These are phyloP conservation scores for Polytrichum commune DNA, from an alignment of 225 moss, liverwort and hornwort species.

Conservation along the genomic window DNA sequence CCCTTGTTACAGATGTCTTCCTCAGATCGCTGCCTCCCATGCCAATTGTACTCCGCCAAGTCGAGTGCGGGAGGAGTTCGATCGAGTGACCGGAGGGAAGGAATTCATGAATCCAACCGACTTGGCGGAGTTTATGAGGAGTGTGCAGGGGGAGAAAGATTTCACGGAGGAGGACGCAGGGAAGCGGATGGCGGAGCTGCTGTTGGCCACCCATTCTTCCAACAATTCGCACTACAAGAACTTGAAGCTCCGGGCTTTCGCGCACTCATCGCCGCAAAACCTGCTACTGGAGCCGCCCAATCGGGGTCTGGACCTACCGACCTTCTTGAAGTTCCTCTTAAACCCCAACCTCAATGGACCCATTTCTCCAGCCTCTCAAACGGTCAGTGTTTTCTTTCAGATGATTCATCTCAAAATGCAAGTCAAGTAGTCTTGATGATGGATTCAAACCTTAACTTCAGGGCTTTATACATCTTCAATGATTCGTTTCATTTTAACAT, in stretches of 20 bases:
- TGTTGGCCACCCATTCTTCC: slow-evolving; percentile 26
- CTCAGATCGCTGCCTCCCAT: not conserved
- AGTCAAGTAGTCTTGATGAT: not conserved
- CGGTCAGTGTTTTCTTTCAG: not conserved
- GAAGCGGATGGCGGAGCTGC: slow-evolving; percentile 18
- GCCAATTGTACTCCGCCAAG: slow-evolving; percentile 27
- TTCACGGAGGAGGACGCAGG: slow-evolving; percentile 44
- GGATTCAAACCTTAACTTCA: not conserved
- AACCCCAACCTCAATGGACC: slow-evolving; percentile 9
- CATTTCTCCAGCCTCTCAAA: not conserved
- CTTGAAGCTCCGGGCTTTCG: slow-evolving; percentile 32
- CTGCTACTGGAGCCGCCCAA: slow-evolving; percentile 23
- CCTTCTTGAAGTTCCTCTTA: slow-evolving; percentile 43
- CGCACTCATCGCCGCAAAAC: slow-evolving; percentile 3
- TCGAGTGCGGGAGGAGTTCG: slow-evolving; percentile 39
- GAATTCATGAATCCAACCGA: slow-evolving; percentile 44
- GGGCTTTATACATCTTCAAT: not conserved
- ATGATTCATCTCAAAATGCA: not conserved
- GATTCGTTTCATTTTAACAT: not conserved
- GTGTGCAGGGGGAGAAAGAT: slow-evolving; percentile 43
- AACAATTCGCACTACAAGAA: not conserved
- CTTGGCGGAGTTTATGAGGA: slow-evolving; percentile 35
- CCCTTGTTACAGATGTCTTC: slow-evolving; percentile 25
- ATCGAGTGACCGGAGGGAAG: slow-evolving; percentile 51
- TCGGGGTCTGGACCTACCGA: slow-evolving; percentile 32